Evolutionary conservation across 495 filamentous ascomycete genomes (phyloP).

Genomic region (Lentithecium fluviatile): DNA sequence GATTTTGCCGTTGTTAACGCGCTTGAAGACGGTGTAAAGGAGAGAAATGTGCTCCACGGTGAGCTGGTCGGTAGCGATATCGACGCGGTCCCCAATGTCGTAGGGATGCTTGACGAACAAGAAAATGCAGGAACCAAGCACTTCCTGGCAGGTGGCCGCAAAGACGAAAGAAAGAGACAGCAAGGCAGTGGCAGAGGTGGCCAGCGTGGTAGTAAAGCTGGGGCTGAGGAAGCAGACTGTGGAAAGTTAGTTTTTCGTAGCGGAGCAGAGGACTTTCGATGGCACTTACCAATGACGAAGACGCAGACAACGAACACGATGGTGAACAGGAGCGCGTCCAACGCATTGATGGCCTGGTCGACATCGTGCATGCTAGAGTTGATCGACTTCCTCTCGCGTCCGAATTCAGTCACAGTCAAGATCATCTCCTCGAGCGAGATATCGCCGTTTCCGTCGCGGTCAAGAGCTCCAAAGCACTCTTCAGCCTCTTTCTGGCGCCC

Average conservation of each 20-base stretch:
- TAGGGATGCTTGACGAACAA: slow-evolving; percentile 95
- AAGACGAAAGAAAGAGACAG: slow-evolving; percentile 95
- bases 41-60: slow-evolving; percentile 92
- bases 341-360: slow-evolving; percentile 85
- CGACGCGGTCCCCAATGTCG: slow-evolving; percentile 92
- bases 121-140: slow-evolving; percentile 95
- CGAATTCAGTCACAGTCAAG: slow-evolving; percentile 76
- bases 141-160: slow-evolving; percentile 83
- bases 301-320: slow-evolving; percentile 77
- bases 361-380: slow-evolving; percentile 94
- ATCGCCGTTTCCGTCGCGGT: slow-evolving; percentile 88
- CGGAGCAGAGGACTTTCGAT: background rate
- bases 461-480: slow-evolving; percentile 75
- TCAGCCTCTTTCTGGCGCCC: slow-evolving; percentile 70
- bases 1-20: slow-evolving; percentile 74
- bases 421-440: slow-evolving; percentile 95
- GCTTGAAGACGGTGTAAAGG: slow-evolving; percentile 89
- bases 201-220: slow-evolving; percentile 80
- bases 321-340: slow-evolving; percentile 78
- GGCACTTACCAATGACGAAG: slow-evolving; percentile 73
- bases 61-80: slow-evolving; percentile 70
- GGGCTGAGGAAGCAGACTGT: slow-evolving; percentile 77
- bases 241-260: slow-evolving; percentile 1
- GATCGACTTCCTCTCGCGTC: slow-evolving; percentile 79
- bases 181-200: slow-evolving; percentile 91